Base-by-base conservation (phyloP, 1,284 basidiomycete species). In the Moesziomyces sp. region DNA sequence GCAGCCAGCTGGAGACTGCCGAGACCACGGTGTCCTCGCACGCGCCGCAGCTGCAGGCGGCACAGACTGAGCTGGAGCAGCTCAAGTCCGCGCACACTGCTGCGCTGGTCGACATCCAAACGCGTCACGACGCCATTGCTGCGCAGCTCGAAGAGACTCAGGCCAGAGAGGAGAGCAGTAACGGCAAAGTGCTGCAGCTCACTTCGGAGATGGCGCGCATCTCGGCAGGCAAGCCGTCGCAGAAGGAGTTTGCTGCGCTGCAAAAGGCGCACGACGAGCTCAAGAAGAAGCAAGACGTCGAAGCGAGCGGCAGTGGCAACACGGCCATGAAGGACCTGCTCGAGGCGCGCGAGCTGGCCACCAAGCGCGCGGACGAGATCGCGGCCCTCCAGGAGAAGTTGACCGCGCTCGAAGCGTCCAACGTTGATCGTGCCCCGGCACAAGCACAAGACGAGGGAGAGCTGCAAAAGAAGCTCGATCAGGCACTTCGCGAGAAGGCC, bases 201-300 rank as follows among this genome's bases (percentile, higher is more conserved):
- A 69, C 71, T 2, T 56, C 65, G 14, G 65, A 73, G 42, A 58
- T 73, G 57, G 65, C 64, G 16, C 28, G 61, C 1, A 53, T 61
- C 23, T 64, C 65, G 19, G 52, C 69, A 9, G 63, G 56, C 3
- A 66, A 60, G 28, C 54, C 58, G 3, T 56, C 65, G n/a, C 38
- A 24, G 9, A 62, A 68, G 47, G 66, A 63, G 43, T 59, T 66
- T 46, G 47, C 47, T 3, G 64, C 65, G 16, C 40, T 68, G 45
- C 64, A 64, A 43, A 64, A 68, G 58, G 30, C 57, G 18, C 35
- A 59, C 46, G 71, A 69, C 11, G 66, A 68, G 35, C n/a, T 68
- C n/a, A 68, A 74, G 57, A 61, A 55, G 61, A 65, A 62, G 46
- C 52, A 52, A n/a, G 68, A 71, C 19, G 30, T 11, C 30, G 54